Base-by-base conservation (phyloP, 192 early-diverging fungal genomes). In the Paraglomus occultum region DNA sequence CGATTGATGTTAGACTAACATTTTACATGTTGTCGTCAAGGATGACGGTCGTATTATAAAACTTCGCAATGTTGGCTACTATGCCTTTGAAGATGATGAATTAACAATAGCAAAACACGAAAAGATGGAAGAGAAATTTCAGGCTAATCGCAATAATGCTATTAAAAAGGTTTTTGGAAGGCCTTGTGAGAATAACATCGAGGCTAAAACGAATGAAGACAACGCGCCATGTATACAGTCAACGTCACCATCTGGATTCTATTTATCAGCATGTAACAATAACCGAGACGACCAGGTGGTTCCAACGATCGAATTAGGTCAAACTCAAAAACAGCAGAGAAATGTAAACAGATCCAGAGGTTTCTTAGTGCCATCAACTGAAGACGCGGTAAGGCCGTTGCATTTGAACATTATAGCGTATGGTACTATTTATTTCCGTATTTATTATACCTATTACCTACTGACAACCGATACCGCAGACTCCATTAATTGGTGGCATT, bases 61-160 rank as follows among this genome's bases (percentile, higher is more conserved):
- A 40, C 40, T 88, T 15, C 81, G 79, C 22, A 76, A 75, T 49
- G 81, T 91, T 64, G 89, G 89, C 18, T 89, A 83, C 82, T 77
- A 79, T 47, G 85, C 79, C 49, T 65, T 85, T 51, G 83, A 88
- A n/a, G 87, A 88, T 61, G 89, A 91, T 52, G 83, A 83, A 65
- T 73, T 85, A n/a, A 60, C 79, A 8, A 67, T 89, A 43, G 72
- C 75, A 12, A 67, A 75, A 45, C 76, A 80, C 48, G 68, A 77
- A 4, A 73, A 80, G 18, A 80, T 77, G 38, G 83, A 86, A 52
- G 74, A 76, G 48, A 55, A 75, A 46, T 82, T 69, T 61, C 55
- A 76, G 45, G 73, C 73, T 5, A 65, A 63, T 12, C 67, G 53
- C 17, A 50, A 40, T 2, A 1, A 15, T 51, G 3, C 51, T 3